Conservation (phyloP, 169 alveolate genomes). For the Amoebophrya sp. region DNA sequence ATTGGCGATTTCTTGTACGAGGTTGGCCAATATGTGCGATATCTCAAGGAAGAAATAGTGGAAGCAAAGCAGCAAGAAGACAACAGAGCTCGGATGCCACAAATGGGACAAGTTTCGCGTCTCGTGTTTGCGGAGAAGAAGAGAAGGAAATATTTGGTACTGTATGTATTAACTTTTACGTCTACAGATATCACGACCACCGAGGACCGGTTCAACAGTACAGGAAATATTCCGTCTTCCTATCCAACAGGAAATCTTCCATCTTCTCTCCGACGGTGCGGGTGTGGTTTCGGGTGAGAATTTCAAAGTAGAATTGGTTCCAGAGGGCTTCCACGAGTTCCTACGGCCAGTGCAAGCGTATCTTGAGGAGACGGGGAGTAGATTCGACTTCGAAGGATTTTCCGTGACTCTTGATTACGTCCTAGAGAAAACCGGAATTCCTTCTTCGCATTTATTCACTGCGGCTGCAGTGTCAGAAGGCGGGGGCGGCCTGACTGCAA, state of each 20-base stretch:
- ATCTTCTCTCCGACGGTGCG: background rate
- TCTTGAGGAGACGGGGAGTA: background rate
- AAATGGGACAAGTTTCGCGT: background rate
- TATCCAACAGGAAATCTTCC: background rate
- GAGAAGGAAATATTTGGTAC: background rate
- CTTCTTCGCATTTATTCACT: background rate
- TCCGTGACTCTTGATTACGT: background rate
- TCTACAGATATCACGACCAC: too few species aligned
- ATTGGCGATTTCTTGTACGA: conserved; percentile 6
- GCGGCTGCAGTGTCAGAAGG: background rate
- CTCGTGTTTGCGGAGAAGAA: background rate
- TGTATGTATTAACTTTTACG: too few species aligned
- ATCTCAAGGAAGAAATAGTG: background rate
- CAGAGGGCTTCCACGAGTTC: background rate
- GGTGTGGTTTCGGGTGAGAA: background rate
- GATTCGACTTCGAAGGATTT: background rate
- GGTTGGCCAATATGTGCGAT: background rate
- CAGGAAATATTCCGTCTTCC: too few species aligned
- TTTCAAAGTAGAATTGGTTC: background rate
- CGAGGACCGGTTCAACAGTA: too few species aligned
- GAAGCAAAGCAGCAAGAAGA: conserved; percentile 6
- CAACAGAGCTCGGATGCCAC: background rate
- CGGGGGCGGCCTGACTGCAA: too few species aligned
- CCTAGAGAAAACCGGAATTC: background rate
- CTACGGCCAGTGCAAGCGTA: background rate